A percentile compares a stretch with the other conserved stretches of the same genome.
Evolutionary conservation across 73 alveolate genomes (phyloP).

Genomic region (Paramecium primaurelia): DNA sequence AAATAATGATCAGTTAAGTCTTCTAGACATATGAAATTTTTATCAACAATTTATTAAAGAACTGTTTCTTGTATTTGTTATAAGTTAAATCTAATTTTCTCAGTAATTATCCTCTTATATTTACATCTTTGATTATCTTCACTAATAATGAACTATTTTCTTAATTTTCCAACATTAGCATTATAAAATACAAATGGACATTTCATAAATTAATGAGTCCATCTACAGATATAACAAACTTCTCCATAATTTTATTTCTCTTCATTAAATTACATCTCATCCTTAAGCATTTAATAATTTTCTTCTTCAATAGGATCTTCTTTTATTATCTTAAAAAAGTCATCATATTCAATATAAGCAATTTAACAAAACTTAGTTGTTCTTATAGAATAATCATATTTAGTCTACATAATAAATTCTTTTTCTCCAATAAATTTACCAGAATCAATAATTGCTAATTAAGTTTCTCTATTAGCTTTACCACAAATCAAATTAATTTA

Average conservation of each 20-base stretch:
- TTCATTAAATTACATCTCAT: neutral
- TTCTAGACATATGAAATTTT: neutral
- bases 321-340: neutral
- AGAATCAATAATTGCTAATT: neutral
- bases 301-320: neutral
- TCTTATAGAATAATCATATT: neutral
- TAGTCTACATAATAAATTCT: neutral
- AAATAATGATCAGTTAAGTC: neutral
- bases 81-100: neutral
- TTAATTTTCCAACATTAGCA: neutral
- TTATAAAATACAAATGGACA: neutral
- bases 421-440: neutral
- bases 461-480: neutral
- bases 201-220: constrained; percentile 4
- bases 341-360: constrained; percentile 3
- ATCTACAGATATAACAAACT: neutral
- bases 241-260: neutral
- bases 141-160: neutral
- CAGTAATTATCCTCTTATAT: neutral
- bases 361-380: neutral
- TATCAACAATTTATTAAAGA: neutral
- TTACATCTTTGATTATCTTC: neutral
- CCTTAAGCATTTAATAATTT: neutral
- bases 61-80: neutral
- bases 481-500: neutral